Evolutionary conservation across 345 rosid genomes (phyloP), one percentile per base, ranked within the genome.

Genomic region (Acer campestre): DNA sequence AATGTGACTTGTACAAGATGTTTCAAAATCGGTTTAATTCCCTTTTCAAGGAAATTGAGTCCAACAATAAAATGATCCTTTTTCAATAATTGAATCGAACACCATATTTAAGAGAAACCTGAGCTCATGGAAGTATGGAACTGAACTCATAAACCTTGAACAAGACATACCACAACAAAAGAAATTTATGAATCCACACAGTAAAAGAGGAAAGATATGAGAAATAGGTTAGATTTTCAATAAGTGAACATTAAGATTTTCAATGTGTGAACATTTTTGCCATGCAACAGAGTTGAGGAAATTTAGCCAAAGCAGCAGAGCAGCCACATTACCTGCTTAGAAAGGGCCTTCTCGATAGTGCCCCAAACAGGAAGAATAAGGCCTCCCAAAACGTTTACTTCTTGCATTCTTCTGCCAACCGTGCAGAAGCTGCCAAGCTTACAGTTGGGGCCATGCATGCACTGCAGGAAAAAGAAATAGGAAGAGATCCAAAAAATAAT

Each of bases 371-470:
- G 97, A 85, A 96, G 93, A 90, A 91, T 93, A 73, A 96, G 92
- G 70, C 99, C 99, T 71, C 99, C 99, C 81, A 96, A 88, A 80
- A 96, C 92, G 72, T 91, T 91, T 27, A 96, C 97, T 91, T 93
- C 98, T 68, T 96, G 98, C 77, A 88, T 81, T 86, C 99, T 87
- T 84, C 97, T 79, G n/a, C 99, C 99, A 75, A 96, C 98, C 0
- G 99, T 93, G 86, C 99, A 96, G 80, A 83, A 95, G 78, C 83
- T 91, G 18, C 93, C 97, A 6, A 96, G 85, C 84, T 91, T 94
- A 85, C 99, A 94, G 70, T 94, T 96, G 64, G 94, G 97, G 38
- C 99, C 99, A 80, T 96, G 99, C 99, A 96, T 96, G 82, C 99
- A 96, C 98, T 94, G 92, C 85, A 84, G 55, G 67, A 67, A 61